Conservation (phyloP, 129 eudicot genomes). For the Centella asiatica region DNA sequence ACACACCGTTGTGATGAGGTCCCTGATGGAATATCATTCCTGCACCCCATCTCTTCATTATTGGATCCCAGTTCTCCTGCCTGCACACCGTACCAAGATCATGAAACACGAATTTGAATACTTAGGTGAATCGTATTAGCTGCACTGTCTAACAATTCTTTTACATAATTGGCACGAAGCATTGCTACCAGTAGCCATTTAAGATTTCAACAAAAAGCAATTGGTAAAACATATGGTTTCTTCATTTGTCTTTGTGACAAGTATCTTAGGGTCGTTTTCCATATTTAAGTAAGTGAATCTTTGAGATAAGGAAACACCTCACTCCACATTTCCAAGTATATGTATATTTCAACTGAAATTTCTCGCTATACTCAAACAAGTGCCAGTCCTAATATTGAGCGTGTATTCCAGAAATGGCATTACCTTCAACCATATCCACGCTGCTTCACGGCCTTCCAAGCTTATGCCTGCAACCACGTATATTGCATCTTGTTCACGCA, state of each 20-base stretch:
- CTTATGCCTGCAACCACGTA: constrained; percentile 28
- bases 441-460: constrained; percentile 40
- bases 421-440: constrained; percentile 49
- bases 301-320: no score
- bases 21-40: constrained; percentile 39
- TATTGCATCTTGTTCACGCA: constrained; percentile 35
- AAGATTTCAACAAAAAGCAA: no score
- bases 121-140: no score
- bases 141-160: no score
- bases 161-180: no score
- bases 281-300: no score
- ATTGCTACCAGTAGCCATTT: no score
- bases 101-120: no score
- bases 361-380: background rate
- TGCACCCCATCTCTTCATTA: constrained; percentile 30
- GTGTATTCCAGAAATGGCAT: constrained; percentile 1
- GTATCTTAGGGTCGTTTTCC: no score
- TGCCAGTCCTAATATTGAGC: background rate
- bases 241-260: no score
- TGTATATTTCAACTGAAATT: background rate
- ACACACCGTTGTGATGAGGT: constrained; percentile 36
- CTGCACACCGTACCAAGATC: constrained; percentile 2
- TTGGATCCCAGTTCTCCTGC: constrained; percentile 47
- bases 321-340: no score
- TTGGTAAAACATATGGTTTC: no score